Evolutionary conservation across 106 monocot species (phyloP).

Genomic region (Allium cepa): DNA sequence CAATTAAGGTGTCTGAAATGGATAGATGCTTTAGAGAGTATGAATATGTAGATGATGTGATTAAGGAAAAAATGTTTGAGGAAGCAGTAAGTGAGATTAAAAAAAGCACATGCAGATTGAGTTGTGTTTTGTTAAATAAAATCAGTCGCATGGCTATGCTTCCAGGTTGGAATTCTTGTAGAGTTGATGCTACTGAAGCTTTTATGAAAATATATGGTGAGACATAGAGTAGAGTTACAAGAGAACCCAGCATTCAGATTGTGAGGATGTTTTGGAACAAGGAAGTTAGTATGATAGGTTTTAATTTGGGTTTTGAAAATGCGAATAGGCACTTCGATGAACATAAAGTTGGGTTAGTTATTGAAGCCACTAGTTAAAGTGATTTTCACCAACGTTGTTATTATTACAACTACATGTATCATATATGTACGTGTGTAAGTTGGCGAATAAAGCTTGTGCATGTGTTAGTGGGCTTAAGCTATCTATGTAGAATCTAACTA

Average conservation of each 20-base stretch:
- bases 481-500: too few species aligned
- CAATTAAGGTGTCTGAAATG: conserved; percentile 40
- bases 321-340: too few species aligned
- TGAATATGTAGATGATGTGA: conserved; percentile 2
- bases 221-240: conserved; percentile 26
- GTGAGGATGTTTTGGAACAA: neutral
- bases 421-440: too few species aligned
- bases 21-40: conserved; percentile 24
- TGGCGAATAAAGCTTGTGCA: too few species aligned
- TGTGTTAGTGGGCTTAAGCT: too few species aligned
- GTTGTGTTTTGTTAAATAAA: conserved; percentile 29
- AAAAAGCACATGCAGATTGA: conserved; percentile 38
- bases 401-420: too few species aligned
- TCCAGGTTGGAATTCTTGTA: conserved; percentile 23
- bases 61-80: conserved; percentile 8
- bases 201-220: conserved; percentile 2
- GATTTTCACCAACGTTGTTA: too few species aligned
- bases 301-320: too few species aligned
- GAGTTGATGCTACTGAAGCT: conserved; percentile 41
- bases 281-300: neutral
- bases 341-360: too few species aligned
- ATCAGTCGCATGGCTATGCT: conserved; percentile 22
- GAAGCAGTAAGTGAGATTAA: conserved; percentile 37
- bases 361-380: too few species aligned
- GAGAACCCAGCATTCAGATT: conserved; percentile 10